Percentiles rank a stretch among this genome's conserved stretches.
Evolutionary conservation across 139 green algal genomes (phyloP).

Genomic region (Edaphochlamys debaryana): DNA sequence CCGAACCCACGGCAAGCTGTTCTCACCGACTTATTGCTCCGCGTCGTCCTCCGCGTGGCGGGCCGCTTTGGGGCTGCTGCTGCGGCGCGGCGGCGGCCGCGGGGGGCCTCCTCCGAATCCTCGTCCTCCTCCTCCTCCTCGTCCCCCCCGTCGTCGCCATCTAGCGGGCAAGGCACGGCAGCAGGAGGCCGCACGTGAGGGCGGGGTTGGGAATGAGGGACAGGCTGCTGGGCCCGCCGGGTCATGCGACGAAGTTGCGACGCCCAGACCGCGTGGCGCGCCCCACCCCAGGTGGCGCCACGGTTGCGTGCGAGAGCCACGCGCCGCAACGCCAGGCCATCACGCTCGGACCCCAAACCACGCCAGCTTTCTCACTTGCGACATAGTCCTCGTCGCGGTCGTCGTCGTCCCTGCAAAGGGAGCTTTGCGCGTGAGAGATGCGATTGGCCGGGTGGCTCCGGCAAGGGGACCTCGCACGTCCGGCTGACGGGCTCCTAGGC

Average conservation of each 20-base stretch:
- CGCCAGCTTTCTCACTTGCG: neutral
- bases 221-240: too few species aligned
- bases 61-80: neutral
- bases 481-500: too few species aligned
- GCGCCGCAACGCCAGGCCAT: too few species aligned
- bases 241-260: neutral
- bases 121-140: conserved; percentile 42
- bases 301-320: neutral
- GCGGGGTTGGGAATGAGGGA: too few species aligned
- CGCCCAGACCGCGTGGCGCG: too few species aligned
- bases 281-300: too few species aligned
- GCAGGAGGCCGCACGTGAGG: neutral
- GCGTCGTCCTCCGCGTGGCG: neutral
- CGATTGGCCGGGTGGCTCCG: neutral
- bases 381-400: conserved; percentile 39
- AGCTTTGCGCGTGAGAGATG: neutral
- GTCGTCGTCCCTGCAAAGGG: conserved; percentile 12
- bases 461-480: too few species aligned
- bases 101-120: conserved; percentile 10
- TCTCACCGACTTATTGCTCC: conserved; percentile 16
- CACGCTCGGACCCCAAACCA: neutral
- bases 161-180: neutral
- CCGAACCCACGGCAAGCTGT: too few species aligned
- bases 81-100: neutral
- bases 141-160: conserved; percentile 37